phyloP scores from a whole-genome alignment of 1,284 basidiomycete species.

The Trichosporon ovoides region DNA sequence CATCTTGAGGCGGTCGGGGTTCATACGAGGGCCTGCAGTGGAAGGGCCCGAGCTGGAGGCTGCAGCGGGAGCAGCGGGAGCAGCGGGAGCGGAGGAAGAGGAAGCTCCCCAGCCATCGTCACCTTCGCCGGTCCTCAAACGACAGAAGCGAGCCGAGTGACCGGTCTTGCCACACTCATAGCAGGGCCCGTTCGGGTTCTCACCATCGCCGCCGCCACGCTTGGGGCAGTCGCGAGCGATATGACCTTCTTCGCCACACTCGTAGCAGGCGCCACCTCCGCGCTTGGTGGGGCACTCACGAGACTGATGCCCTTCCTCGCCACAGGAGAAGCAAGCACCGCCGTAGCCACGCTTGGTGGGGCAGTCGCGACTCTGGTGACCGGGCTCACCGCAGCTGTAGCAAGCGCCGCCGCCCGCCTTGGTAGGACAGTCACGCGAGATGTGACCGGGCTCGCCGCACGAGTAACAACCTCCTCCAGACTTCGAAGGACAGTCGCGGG shows the following conservation, averaged over 20 bases:
- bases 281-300: slow-evolving; percentile 2
- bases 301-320: slow-evolving; percentile 15
- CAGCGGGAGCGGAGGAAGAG: neutral
- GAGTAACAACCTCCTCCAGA: slow-evolving; percentile 14
- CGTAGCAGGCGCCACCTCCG: slow-evolving; percentile 18
- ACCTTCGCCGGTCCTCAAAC: neutral
- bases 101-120: slow-evolving; percentile 3
- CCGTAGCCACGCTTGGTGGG: slow-evolving; percentile 2
- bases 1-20: slow-evolving; percentile 11
- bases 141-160: slow-evolving; percentile 2
- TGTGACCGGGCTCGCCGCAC: slow-evolving; percentile 20
- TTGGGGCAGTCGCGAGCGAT: slow-evolving; percentile 20
- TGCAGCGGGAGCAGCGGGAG: neutral
- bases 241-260: slow-evolving; percentile 26
- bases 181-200: no score
- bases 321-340: slow-evolving; percentile 16
- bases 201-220: neutral
- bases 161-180: slow-evolving; percentile 8
- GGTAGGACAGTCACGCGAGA: slow-evolving; percentile 15
- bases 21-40: neutral
- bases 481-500: no score
- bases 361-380: no score
- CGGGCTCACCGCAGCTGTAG: no score
- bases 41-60: neutral
- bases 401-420: slow-evolving; percentile 4